phyloP scores from a whole-genome alignment of 306 rosid genomes.

The Phaseolus lunatus region DNA sequence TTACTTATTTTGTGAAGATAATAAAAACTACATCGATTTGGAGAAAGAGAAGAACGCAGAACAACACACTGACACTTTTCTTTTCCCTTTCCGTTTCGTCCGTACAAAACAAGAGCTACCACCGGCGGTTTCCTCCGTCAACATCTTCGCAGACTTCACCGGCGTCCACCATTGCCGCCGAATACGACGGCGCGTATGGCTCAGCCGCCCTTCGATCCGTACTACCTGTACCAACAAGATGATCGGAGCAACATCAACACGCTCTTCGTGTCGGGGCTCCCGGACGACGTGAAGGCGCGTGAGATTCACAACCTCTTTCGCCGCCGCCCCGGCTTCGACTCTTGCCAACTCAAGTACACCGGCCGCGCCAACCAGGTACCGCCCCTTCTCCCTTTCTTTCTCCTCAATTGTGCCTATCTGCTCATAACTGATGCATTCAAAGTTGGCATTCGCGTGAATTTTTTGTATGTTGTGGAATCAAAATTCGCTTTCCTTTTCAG shows the following conservation, averaged over 20 bases:
- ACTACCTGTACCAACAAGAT: constrained; percentile 69
- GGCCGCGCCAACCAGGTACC: constrained; percentile 91
- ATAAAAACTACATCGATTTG: no score
- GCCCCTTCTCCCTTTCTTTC: constrained; percentile 12
- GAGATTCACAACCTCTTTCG: constrained; percentile 99
- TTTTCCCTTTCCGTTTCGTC: no score
- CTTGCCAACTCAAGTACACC: constrained; percentile 98
- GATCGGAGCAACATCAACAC: constrained; percentile 80
- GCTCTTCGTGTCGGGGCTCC: constrained; percentile 95
- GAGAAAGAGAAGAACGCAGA: no score
- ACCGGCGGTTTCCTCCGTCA: background rate
- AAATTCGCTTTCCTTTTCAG: constrained; percentile 54
- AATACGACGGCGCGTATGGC: constrained; percentile 51
- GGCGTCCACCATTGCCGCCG: constrained; percentile 26
- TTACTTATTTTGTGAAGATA: no score
- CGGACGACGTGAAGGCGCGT: constrained; percentile 94
- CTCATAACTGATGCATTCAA: background rate
- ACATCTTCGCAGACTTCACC: constrained; percentile 17
- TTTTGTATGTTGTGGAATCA: background rate
- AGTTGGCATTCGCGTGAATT: background rate
- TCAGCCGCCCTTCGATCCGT: constrained; percentile 73
- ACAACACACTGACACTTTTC: no score
- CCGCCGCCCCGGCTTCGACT: constrained; percentile 90
- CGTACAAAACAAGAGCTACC: background rate
- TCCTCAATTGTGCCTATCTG: background rate